A percentile compares a stretch with the other conserved stretches of the same genome.
Conservation (phyloP, 2,329 filamentous ascomycete species). For the Leptodontidium sp. region DNA sequence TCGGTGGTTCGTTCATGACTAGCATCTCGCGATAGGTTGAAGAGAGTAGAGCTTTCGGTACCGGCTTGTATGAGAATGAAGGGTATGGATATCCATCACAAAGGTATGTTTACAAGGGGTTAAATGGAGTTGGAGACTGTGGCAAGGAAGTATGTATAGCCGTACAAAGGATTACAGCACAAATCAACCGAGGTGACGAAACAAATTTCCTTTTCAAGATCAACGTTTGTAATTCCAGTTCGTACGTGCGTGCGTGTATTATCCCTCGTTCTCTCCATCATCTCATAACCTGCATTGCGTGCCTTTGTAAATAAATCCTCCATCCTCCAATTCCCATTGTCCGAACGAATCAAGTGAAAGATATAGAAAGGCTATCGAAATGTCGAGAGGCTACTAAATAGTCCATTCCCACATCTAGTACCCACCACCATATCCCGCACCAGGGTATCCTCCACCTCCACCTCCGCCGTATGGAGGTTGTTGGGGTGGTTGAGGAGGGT, state of each 20-base stretch:
- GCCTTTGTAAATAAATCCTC: neutral
- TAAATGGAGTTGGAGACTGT: no score
- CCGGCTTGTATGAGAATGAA: no score
- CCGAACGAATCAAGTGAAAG: neutral
- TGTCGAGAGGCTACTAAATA: neutral
- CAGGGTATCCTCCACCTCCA: conserved; percentile 17
- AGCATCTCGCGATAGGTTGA: conserved; percentile 3
- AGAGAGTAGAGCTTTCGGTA: neutral
- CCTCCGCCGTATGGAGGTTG: conserved; percentile 16
- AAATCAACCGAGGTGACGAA: neutral
- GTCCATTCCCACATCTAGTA: neutral
- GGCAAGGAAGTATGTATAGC: neutral
- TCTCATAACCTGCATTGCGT: neutral
- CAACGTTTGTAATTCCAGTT: neutral
- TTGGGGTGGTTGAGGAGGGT: conserved; percentile 16
- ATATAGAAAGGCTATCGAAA: neutral
- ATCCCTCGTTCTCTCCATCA: neutral
- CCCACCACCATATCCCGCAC: conserved; percentile 18
- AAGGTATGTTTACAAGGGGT: no score
- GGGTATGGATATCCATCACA: no score
- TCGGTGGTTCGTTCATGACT: conserved; percentile 22
- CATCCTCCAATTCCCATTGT: neutral
- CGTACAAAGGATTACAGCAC: neutral
- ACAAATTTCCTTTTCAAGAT: neutral
- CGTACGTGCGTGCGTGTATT: neutral